Evolutionary conservation across 2,329 filamentous ascomycete species (phyloP).

Genomic region (Exophiala aquamarina): DNA sequence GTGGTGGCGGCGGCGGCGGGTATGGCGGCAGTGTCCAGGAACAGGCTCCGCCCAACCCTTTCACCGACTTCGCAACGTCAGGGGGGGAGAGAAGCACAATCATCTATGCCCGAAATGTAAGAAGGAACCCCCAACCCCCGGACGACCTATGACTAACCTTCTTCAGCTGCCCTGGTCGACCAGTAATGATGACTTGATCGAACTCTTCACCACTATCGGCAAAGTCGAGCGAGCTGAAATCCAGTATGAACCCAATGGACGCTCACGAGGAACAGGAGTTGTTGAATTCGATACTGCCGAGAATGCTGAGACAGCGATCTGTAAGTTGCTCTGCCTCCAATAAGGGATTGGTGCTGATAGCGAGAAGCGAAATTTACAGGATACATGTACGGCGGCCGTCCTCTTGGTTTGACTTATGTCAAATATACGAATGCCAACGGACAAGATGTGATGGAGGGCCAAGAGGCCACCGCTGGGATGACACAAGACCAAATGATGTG

Average conservation of each 20-base stretch:
- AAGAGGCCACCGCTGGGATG: slow-evolving; percentile 66
- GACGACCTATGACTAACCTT: slow-evolving; percentile 28
- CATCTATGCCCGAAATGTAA: slow-evolving; percentile 96
- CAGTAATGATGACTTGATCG: slow-evolving; percentile 94
- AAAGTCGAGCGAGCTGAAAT: slow-evolving; percentile 99
- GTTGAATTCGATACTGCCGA: slow-evolving; percentile 83
- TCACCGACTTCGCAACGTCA: slow-evolving; percentile 87
- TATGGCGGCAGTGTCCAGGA: slow-evolving; percentile 33
- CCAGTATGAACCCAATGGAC: slow-evolving; percentile 94
- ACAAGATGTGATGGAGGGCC: slow-evolving; percentile 77
- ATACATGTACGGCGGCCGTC: slow-evolving; percentile 94
- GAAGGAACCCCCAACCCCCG: slow-evolving; percentile 38
- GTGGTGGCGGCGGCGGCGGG: slow-evolving; percentile 34
- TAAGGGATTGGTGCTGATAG: slow-evolving; percentile 4
- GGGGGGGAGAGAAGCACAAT: slow-evolving; percentile 78
- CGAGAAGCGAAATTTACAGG: slow-evolving; percentile 83
- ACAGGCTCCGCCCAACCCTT: slow-evolving; percentile 69
- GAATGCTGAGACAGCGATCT: slow-evolving; percentile 87
- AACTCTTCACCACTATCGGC: slow-evolving; percentile 95
- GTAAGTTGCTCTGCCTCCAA: slow-evolving; percentile 41
- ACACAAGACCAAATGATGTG: slow-evolving; percentile 99
- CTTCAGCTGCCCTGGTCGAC: slow-evolving; percentile 93
- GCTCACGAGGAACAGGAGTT: slow-evolving; percentile 93
- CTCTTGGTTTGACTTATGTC: slow-evolving; percentile 88
- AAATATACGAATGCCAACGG: slow-evolving; percentile 76